These are phyloP conservation scores for Hymenoscyphus albidus DNA, from an alignment of 2,329 filamentous ascomycete genomes.

Conservation along the genomic window DNA sequence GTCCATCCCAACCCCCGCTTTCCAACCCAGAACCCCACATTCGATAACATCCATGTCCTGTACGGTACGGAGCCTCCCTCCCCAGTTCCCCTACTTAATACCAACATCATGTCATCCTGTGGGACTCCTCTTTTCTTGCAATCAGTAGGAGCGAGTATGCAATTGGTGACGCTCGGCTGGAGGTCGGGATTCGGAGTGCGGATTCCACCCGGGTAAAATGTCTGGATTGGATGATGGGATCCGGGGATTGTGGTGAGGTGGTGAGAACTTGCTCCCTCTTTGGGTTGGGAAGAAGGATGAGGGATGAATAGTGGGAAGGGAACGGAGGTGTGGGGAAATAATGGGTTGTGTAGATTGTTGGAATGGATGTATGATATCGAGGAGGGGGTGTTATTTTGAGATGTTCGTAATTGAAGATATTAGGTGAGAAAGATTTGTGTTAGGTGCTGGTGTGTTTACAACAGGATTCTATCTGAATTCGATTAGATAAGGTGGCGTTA, in stretches of 20 bases:
- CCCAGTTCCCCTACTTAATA: not conserved
- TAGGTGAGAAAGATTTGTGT: too few species aligned
- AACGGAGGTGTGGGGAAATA: too few species aligned
- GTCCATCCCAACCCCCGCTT: not conserved
- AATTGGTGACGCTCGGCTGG: not conserved
- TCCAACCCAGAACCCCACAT: not conserved
- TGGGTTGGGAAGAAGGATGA: too few species aligned
- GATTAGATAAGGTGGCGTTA: too few species aligned
- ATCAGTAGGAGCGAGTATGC: not conserved
- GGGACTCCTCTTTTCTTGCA: not conserved
- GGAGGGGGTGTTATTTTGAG: too few species aligned
- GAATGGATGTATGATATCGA: too few species aligned
- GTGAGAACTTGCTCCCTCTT: too few species aligned
- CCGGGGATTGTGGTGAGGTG: not conserved
- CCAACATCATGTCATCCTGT: not conserved
- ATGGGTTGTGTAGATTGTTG: too few species aligned
- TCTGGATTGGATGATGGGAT: slow-evolving; percentile 4
- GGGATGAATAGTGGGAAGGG: too few species aligned
- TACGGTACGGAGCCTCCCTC: not conserved
- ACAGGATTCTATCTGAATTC: too few species aligned
- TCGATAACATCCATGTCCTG: not conserved
- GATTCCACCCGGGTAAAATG: not conserved
- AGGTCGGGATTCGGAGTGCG: slow-evolving; percentile 2
- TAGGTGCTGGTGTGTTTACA: too few species aligned
- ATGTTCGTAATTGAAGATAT: too few species aligned